Evolutionary conservation across 2,329 filamentous ascomycete genomes (phyloP).

Genomic region (Septoria linicola): DNA sequence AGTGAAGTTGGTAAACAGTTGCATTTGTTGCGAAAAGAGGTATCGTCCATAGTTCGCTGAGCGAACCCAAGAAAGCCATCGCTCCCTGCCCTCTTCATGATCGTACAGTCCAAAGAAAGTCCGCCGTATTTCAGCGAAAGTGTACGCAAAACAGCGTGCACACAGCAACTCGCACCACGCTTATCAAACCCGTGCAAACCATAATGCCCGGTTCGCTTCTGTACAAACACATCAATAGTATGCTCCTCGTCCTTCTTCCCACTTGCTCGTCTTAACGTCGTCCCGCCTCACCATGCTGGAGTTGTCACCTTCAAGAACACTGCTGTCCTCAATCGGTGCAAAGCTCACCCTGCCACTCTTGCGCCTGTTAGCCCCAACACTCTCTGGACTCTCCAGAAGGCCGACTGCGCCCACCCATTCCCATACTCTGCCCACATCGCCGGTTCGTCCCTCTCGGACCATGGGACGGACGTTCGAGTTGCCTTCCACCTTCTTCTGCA

Average conservation of each 20-base stretch:
- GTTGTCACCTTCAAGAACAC: constrained; percentile 14
- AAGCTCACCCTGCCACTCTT: constrained; percentile 35
- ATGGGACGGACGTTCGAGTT: constrained; percentile 88
- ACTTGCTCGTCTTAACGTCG: constrained; percentile 36
- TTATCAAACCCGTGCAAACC: neutral
- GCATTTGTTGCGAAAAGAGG: too few relatives aligned
- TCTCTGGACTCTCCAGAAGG: constrained; percentile 33
- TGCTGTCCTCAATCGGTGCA: constrained; percentile 23
- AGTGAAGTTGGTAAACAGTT: too few relatives aligned
- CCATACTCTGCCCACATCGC: constrained; percentile 62
- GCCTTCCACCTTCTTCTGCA: constrained; percentile 80
- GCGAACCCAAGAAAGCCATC: too few relatives aligned
- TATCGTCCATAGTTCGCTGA: too few relatives aligned
- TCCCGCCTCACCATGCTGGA: constrained; percentile 18
- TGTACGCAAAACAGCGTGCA: neutral
- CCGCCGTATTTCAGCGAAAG: too few relatives aligned
- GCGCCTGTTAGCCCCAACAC: constrained; percentile 22
- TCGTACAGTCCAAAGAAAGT: too few relatives aligned
- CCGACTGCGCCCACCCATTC: constrained; percentile 64
- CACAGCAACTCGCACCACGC: too few relatives aligned
- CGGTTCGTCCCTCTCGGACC: constrained; percentile 60
- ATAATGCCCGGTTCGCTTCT: neutral
- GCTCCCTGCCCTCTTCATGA: too few relatives aligned
- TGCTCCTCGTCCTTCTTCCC: constrained; percentile 48
- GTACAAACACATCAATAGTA: constrained; percentile 42